Conservation (phyloP, 1,139 yeast species). For the Chernovozyma sophiae-reginae region DNA sequence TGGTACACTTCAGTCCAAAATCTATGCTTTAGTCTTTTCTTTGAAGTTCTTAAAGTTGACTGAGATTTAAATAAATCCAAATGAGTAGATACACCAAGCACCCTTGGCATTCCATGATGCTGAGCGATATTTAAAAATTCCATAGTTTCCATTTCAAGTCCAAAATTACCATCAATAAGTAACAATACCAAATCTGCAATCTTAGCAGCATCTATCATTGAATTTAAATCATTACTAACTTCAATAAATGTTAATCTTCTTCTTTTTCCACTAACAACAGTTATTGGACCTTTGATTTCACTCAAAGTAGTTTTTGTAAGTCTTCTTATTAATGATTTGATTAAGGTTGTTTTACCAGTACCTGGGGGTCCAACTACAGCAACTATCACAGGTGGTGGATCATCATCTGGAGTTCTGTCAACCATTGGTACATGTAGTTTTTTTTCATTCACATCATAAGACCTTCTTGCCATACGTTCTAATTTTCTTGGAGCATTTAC, state of each 20-base stretch:
- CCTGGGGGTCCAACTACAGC: slow-evolving; percentile 99
- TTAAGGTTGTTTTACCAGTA: slow-evolving; percentile 92
- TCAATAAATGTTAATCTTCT: slow-evolving; percentile 91
- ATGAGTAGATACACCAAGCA: slow-evolving; percentile 93
- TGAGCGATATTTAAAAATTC: slow-evolving; percentile 94
- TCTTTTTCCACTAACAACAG: slow-evolving; percentile 95
- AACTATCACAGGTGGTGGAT: slow-evolving; percentile 93
- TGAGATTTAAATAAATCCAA: slow-evolving; percentile 89
- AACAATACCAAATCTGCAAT: slow-evolving; percentile 88
- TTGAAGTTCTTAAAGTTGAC: slow-evolving; percentile 84
- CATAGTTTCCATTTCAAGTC: slow-evolving; percentile 99
- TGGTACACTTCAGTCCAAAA: slow-evolving; percentile 99
- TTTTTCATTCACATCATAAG: slow-evolving; percentile 82
- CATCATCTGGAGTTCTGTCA: slow-evolving; percentile 95
- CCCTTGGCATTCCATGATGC: slow-evolving; percentile 98
- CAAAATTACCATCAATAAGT: slow-evolving; percentile 94
- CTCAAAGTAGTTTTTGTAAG: slow-evolving; percentile 82
- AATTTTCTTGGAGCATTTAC: slow-evolving; percentile 88
- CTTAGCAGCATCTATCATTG: slow-evolving; percentile 96
- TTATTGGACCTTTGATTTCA: slow-evolving; percentile 93
- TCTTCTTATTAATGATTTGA: slow-evolving; percentile 82
- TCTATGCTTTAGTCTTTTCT: slow-evolving; percentile 87
- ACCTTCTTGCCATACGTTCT: slow-evolving; percentile 77
- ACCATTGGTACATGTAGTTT: slow-evolving; percentile 96
- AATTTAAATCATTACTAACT: slow-evolving; percentile 85